Base-by-base conservation (phyloP, 257 asterid genomes). In the Cruciata laevipes region DNA sequence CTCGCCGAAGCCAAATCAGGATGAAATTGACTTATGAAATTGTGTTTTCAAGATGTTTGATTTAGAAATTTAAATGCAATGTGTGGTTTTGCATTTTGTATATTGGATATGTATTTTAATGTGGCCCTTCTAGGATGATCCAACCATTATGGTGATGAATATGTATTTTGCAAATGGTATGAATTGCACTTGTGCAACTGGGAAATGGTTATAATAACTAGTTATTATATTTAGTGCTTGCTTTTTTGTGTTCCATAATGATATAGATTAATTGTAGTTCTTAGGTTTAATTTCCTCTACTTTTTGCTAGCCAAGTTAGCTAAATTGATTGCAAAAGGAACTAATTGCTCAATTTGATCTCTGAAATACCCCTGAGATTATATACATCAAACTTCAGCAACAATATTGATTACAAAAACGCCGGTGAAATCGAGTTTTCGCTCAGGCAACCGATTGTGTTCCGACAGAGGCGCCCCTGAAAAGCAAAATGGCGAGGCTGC, bases 1-100 rank as follows among this genome's bases (percentile, higher is more conserved):
- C 33, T 94, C 99, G 0, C 99, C 99, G 0, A 90, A 94, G 78
- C 99, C 99, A 18, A 94, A 94, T 84, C 89, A 83, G 42, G 99
- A 90, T 76, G 95, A 94, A 73, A 83, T 87, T 75, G 91, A 93
- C 70, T 82, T 86, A 62, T 90, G 76, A 71, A 65, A 9, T 12
- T 8, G 31, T 1, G 59, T 42, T 53, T 42, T 53, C 3, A 53
- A 53, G 57, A 51, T 51, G 57, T 13, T 31, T 56, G 16, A 30
- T 56, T 1, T 23, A 11, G 47, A 49, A 32, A 11, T 68, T 12
- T 18, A 37, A 9, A 18, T 67, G 52, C 32, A 53, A 20, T n/a
- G 16, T n/a, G 16, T 31, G 25, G 31, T 27, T 5, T 60, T 30
- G 21, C n/a, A 27, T 60, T 60, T 5, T 60, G 12, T 60, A 60